Evolutionary conservation across 2,329 filamentous ascomycete genomes (phyloP), one percentile per base, ranked within the genome.

Genomic region (Aureobasidium sp.): DNA sequence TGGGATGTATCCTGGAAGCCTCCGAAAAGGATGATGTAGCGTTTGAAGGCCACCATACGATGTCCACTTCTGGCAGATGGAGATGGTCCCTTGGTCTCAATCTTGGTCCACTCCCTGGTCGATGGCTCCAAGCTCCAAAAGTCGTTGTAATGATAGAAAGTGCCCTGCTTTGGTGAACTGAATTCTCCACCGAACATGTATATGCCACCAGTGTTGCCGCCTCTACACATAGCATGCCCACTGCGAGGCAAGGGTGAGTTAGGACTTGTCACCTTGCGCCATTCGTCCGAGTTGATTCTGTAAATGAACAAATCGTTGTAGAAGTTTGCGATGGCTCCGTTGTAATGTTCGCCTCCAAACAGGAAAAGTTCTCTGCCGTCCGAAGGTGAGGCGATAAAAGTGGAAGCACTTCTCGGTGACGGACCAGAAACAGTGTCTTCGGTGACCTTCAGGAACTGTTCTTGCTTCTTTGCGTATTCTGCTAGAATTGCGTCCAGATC

Each of bases 101-200:
- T 81, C 64, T 92, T 88, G 62, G 86, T 89, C 94, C 94, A 99
- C 78, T 99, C 94, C 69, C 91, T 83, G 8, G 84, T 87, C 9
- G 82, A 83, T 0, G 93, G 89, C 71, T 97, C 92, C 47, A 97
- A 82, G 55, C 88, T 83, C 93, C 94, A 99, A 74, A 99, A 97
- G 77, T 97, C 94, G 70, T 96, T 96, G 78, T 99, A 99, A 76
- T 99, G 94, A 74, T 99, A 97, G 71, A 99, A 99, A 0, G 93
- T 97, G 4, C 94, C 94, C 76, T 97, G 94, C 73, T 97, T 97
- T 2, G 94, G 94, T 31, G 88, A 93, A 63, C 90, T 95, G 74
- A 99, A 99, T 76, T 99, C 94, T 64, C 93, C 94, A 66, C 94
- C 94, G 71, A 97, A 97, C 17, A 99, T 78, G 73, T 96, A 99